Percentiles rank a stretch among this genome's conserved stretches.
Evolutionary conservation across 2,329 filamentous ascomycete genomes (phyloP).

Genomic region (Phialemoniopsis sp.): DNA sequence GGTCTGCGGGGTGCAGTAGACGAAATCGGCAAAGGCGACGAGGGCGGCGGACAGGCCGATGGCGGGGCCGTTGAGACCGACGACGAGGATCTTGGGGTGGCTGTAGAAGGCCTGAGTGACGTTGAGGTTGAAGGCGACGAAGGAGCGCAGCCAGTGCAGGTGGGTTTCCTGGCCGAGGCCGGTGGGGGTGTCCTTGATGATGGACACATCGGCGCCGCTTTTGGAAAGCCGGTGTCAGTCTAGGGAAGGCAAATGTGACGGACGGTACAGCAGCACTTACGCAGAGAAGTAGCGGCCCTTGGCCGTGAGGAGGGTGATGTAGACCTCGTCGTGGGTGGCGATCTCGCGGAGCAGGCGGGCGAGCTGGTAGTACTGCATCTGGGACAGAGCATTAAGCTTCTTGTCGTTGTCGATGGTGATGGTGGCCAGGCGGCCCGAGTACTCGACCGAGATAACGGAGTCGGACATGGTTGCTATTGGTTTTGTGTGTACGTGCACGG

Average conservation of each 20-base stretch:
- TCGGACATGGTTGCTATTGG: conserved; percentile 27
- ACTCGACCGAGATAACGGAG: conserved; percentile 52
- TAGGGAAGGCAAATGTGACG: no score
- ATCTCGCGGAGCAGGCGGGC: conserved; percentile 71
- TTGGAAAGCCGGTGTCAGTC: not conserved
- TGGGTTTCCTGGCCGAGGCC: conserved; percentile 28
- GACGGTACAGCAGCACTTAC: no score
- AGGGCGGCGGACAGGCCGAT: conserved; percentile 85
- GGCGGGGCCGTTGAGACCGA: conserved; percentile 86
- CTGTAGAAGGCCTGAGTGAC: conserved; percentile 86
- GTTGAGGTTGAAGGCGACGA: conserved; percentile 85
- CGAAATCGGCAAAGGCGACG: conserved; percentile 81
- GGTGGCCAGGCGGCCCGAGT: conserved; percentile 68
- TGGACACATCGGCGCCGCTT: conserved; percentile 76
- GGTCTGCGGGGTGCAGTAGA: conserved; percentile 77
- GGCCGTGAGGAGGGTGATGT: conserved; percentile 78
- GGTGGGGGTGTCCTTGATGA: conserved; percentile 37
- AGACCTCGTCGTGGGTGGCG: conserved; percentile 73
- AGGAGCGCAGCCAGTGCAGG: conserved; percentile 60
- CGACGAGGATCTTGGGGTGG: conserved; percentile 90
- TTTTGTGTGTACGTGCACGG: no score
- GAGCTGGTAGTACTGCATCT: conserved; percentile 73
- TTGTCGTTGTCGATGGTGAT: conserved; percentile 81
- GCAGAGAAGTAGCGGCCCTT: conserved; percentile 86
- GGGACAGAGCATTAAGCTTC: conserved; percentile 81